phyloP scores from a whole-genome alignment of 345 rosid species.

The Citrus sp. region DNA sequence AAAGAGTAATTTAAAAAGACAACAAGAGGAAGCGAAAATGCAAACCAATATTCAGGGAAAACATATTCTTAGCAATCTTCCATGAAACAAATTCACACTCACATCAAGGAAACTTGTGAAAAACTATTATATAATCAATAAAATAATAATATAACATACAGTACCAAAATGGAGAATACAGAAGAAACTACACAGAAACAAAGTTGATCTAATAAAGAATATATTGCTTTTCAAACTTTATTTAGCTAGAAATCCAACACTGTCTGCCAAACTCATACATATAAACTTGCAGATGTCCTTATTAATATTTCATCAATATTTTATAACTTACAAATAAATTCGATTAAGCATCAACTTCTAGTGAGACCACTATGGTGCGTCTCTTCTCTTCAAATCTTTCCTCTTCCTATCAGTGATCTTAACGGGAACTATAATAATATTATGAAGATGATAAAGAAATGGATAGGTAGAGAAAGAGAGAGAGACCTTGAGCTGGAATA shows the following conservation, averaged over 20 bases:
- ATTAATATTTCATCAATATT: too few relatives aligned
- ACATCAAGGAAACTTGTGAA: not conserved
- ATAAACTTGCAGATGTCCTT: not conserved
- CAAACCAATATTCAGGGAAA: not conserved
- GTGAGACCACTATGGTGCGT: not conserved
- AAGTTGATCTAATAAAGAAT: not conserved
- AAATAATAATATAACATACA: not conserved
- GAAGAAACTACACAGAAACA: not conserved
- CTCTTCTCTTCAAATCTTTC: not conserved
- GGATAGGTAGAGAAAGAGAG: not conserved
- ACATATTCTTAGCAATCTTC: not conserved
- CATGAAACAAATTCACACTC: not conserved
- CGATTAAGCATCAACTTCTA: too few relatives aligned
- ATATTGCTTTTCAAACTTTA: not conserved
- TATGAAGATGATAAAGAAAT: too few relatives aligned
- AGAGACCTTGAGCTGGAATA: constrained; percentile 55
- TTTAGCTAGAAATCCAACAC: not conserved
- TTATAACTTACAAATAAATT: not conserved
- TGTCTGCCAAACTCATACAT: not conserved
- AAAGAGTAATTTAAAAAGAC: not conserved
- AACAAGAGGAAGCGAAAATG: not conserved
- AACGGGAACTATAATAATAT: too few relatives aligned
- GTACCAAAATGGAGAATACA: not conserved
- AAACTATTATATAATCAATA: not conserved
- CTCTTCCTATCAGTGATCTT: not conserved